Evolutionary conservation across 2,329 filamentous ascomycete genomes (phyloP).

Genomic region (Cercospora sp.): DNA sequence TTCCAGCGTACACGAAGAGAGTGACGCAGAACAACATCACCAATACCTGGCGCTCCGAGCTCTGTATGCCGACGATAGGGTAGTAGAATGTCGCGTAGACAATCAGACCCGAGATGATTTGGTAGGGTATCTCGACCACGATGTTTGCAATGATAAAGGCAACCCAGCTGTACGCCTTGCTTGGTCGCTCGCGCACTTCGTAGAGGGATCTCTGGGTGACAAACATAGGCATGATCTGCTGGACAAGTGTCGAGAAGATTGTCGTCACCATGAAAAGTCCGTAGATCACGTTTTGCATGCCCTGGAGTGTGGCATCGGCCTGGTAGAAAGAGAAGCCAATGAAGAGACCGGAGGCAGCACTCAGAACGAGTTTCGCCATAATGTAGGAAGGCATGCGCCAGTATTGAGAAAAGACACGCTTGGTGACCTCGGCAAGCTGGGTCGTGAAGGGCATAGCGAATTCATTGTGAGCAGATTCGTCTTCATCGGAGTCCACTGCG

Average conservation of each 20-base stretch:
- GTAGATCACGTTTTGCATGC: constrained; percentile 50
- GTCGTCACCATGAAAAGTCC: constrained; percentile 53
- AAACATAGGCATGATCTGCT: constrained; percentile 62
- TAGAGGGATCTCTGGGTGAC: constrained; percentile 60
- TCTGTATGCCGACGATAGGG: constrained; percentile 43
- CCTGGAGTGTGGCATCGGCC: constrained; percentile 41
- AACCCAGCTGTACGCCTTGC: constrained; percentile 73
- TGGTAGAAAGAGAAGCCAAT: constrained; percentile 50
- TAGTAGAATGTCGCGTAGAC: constrained; percentile 70
- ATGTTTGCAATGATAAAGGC: constrained; percentile 72
- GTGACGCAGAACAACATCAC: constrained; percentile 65
- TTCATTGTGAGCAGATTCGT: constrained; percentile 42
- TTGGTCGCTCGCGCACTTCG: constrained; percentile 61
- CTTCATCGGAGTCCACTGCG: constrained; percentile 33
- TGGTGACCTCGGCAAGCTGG: constrained; percentile 42
- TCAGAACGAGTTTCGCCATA: constrained; percentile 60
- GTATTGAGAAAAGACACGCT: constrained; percentile 47
- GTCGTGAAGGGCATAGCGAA: constrained; percentile 46
- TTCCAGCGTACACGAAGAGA: constrained; percentile 69
- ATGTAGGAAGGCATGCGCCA: constrained; percentile 50
- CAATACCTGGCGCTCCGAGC: constrained; percentile 59
- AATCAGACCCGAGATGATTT: constrained; percentile 62
- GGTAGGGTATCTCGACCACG: constrained; percentile 69
- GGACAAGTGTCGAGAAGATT: constrained; percentile 48
- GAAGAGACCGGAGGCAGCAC: constrained; percentile 52